Evolutionary conservation across 805 yeast genomes (phyloP).

Genomic region (Sugiyamaella qingdaonensis): DNA sequence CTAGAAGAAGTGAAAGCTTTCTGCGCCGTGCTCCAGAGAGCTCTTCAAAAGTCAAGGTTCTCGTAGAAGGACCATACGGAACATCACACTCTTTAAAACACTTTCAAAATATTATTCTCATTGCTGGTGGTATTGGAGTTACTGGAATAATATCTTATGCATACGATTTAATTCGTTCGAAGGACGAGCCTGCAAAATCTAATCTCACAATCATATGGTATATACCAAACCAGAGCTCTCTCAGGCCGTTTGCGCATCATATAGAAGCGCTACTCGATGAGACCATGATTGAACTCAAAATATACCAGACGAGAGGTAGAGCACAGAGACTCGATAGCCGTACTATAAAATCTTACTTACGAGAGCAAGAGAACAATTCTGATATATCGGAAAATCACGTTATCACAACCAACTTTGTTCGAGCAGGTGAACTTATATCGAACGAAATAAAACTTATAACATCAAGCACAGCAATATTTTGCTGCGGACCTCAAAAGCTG

Average conservation of each 20-base stretch:
- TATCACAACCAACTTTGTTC: conserved; percentile 8
- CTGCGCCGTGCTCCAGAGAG: not conserved
- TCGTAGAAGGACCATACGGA: conserved; percentile 71
- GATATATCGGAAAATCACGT: not conserved
- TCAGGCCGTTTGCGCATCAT: conserved; percentile 45
- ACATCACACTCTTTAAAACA: conserved; percentile 43
- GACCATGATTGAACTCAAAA: conserved; percentile 25
- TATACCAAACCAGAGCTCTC: conserved; percentile 46
- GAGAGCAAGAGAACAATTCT: not conserved
- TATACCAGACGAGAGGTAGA: conserved; percentile 15
- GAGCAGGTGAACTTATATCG: conserved; percentile 11
- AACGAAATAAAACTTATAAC: not conserved
- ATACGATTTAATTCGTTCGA: conserved; percentile 32
- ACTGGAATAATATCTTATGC: conserved; percentile 49
- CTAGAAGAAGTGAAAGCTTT: conserved; percentile 8
- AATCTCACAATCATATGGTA: conserved; percentile 56
- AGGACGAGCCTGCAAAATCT: conserved; percentile 23
- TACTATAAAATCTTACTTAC: not conserved
- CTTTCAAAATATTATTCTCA: conserved; percentile 51
- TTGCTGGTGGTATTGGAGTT: conserved; percentile 76
- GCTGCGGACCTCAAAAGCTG: conserved; percentile 58
- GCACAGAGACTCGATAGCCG: not conserved
- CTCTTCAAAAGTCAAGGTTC: conserved; percentile 22
- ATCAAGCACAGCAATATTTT: conserved; percentile 38
- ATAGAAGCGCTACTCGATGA: conserved; percentile 28